These are phyloP conservation scores for Dactylis glomerata DNA, from an alignment of 176 grass and related monocot species.

Conservation along the genomic window DNA sequence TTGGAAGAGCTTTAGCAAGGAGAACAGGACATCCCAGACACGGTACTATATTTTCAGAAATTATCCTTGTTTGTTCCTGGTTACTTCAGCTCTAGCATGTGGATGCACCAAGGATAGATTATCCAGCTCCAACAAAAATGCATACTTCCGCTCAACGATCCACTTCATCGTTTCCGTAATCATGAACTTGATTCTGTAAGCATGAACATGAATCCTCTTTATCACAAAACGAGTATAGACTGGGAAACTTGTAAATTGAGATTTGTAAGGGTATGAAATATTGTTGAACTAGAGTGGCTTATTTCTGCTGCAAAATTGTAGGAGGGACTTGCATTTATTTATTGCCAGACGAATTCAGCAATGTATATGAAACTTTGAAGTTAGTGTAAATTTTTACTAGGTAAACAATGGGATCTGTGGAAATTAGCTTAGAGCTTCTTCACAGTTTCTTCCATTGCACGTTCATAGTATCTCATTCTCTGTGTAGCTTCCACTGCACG, in stretches of 20 bases:
- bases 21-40: background rate
- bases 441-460: slow-evolving; percentile 70
- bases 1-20: background rate
- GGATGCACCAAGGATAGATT: background rate
- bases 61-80: background rate
- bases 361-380: background rate
- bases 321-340: background rate
- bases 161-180: background rate
- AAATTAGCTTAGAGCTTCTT: slow-evolving; percentile 64
- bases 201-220: background rate
- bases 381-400: background rate
- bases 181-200: background rate
- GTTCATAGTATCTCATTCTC: slow-evolving; percentile 89
- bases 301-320: background rate
- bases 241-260: background rate
- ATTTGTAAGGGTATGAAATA: background rate
- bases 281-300: background rate
- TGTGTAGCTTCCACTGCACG: slow-evolving; percentile 59
- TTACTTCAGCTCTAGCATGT: background rate
- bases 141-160: background rate
- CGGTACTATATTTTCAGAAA: background rate
- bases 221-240: background rate
- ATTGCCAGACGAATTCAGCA: background rate
- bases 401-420: background rate
- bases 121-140: background rate